Base-by-base conservation (phyloP, 768 basidiomycete genomes). In the Cyclocybe cylindracea region DNA sequence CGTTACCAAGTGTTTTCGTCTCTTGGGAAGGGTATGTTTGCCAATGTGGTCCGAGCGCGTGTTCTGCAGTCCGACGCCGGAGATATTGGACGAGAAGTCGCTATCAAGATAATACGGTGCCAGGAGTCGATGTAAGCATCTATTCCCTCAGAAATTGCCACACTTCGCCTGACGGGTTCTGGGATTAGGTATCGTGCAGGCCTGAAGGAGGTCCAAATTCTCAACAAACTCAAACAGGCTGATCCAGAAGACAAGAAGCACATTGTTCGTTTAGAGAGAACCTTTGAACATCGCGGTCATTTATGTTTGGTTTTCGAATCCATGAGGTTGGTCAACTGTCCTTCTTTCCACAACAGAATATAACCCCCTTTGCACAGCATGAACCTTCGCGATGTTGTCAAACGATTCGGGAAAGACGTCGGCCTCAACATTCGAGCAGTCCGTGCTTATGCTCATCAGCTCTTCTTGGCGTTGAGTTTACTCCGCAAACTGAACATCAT, bases 11-110 rank as follows among this genome's bases (percentile, higher is more conserved):
- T 99, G 8, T 94, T 90, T 59, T 93, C 92, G 43, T 91, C 84
- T 43, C 77, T 98, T n/a, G 97, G 97, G 13, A 95, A 96, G 67
- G 97, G 97, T 43, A 99, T 99, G 96, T 99, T 98, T 67, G 94
- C 94, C 43, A 93, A 91, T 50, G 97, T 99, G 44, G 94, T 98
- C 24, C 83, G 91, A 41, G 96, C 95, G 7, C 84, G 92, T 32
- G 80, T 94, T 8, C 74, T 95, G 39, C 74, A 86, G 70, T 75
- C 78, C 45, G 88, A 89, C 33, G 58, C 77, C 35, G 79, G 84
- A 37, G 76, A 76, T 42, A 58, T 63, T 6, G 74, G 75, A 0
- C 70, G 71, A 61, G 96, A 99, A 67, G 94, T 98, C 8, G 97
- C 97, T 1, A 98, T 99, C 69, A 99, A 99, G 72, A 95, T 99